Evolutionary conservation across 768 basidiomycete genomes (phyloP).

Genomic region (Chalciporus sphaerocephalus): DNA sequence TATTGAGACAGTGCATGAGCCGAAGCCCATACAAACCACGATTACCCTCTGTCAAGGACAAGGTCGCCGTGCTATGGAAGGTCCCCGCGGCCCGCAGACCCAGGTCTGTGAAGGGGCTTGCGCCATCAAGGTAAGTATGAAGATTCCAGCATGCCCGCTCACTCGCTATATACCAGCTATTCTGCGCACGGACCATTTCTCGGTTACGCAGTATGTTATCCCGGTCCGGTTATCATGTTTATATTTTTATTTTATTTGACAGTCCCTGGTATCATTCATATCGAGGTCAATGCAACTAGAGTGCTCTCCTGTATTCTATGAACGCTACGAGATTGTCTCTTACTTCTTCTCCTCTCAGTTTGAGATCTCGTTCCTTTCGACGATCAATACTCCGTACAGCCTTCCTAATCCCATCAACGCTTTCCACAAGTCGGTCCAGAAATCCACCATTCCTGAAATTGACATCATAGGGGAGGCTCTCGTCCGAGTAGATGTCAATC

Average conservation of each 20-base stretch:
- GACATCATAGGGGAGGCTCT: conserved; percentile 70
- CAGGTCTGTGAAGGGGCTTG: conserved; percentile 45
- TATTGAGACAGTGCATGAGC: conserved; percentile 72
- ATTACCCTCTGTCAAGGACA: conserved; percentile 59
- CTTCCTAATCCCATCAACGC: conserved; percentile 59
- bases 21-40: conserved; percentile 61
- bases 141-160: neutral
- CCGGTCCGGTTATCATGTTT: no score
- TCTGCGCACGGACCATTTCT: conserved; percentile 30
- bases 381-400: conserved; percentile 62
- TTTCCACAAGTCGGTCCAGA: conserved; percentile 50
- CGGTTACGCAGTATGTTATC: neutral
- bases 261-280: neutral
- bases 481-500: conserved; percentile 93
- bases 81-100: conserved; percentile 49
- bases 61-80: conserved; percentile 70
- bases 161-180: conserved; percentile 26
- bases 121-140: conserved; percentile 63
- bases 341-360: conserved; percentile 68
- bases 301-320: conserved; percentile 61
- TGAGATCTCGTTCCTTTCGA: conserved; percentile 60
- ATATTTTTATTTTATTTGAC: neutral
- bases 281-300: conserved; percentile 38
- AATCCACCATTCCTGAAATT: conserved; percentile 69
- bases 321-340: conserved; percentile 74